Base-by-base conservation (phyloP, 139 green algal genomes). In the Chlorella sorokiniana region DNA sequence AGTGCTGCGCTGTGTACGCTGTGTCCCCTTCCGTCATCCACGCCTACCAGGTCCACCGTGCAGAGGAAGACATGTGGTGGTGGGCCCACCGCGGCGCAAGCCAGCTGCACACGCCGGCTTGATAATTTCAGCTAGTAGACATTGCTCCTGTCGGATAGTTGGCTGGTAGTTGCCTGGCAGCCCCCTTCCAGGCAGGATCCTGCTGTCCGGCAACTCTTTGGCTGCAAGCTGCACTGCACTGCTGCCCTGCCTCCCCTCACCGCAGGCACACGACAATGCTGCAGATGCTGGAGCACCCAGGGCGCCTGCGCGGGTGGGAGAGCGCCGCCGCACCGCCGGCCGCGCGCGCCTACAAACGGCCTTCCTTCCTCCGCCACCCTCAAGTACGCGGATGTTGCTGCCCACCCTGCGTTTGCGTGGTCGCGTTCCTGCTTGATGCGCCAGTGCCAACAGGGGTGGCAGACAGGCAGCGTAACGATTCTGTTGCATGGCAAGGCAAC, bases 1-100 rank as follows among this genome's bases (percentile, higher is more conserved):
- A 76, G 69, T 76, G 69, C 69, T 76, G 69, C n/a, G 10, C 61
- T 7, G 69, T 76, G 4, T 76, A 76, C n/a, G 37, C 48, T n/a
- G 9, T 76, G 42, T 41, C 69, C 5, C 69, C 69, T 1, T 42
- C 42, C 1, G 45, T 76, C n/a, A 76, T 76, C 25, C 69, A 76
- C 40, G 62, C 11, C 27, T 40, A 33, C 61, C 11, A 40, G 18
- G 61, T 44, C 29, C 31, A 42, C 44, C 69, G 69, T 18, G 69
- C 69, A 5, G 69, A 62, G 69, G 69, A 76, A 41, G 69, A 76
- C 44, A 40, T 76, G 41, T 76, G 45, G 42, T 76, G 69, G 69
- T 76, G 69, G 41, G 69, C 4, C 20, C 40, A n/a, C n/a, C n/a
- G n/a, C n/a, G n/a, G n/a, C n/a, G n/a, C 23, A 10, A 16, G 37